Evolutionary conservation across 768 basidiomycete genomes (phyloP).

Genomic region (Mycena metata): DNA sequence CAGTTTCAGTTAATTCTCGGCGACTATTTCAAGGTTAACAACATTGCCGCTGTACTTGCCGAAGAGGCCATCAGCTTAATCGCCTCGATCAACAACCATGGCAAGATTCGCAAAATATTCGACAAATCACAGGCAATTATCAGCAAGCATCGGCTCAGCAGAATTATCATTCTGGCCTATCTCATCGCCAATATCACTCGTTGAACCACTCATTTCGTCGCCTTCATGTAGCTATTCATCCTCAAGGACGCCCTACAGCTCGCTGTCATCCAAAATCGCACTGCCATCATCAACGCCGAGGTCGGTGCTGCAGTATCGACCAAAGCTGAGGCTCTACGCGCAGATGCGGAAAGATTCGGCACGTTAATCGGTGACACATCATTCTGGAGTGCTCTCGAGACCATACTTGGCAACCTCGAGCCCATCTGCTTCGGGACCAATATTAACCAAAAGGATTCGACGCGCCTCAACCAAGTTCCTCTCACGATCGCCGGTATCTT

Average conservation of each 20-base stretch:
- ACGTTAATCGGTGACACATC: neutral
- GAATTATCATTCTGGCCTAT: constrained; percentile 21
- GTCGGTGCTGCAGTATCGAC: constrained; percentile 27
- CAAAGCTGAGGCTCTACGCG: neutral
- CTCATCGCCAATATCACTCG: constrained; percentile 36
- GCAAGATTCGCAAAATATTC: constrained; percentile 30
- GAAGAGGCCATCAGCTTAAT: constrained; percentile 28
- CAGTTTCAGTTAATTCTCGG: constrained; percentile 33
- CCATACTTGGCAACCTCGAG: constrained; percentile 26
- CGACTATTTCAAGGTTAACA: constrained; percentile 30
- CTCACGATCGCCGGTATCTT: constrained; percentile 47
- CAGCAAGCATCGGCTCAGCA: constrained; percentile 12
- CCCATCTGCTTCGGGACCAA: constrained; percentile 35
- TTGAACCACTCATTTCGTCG: constrained; percentile 35
- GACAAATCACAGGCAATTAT: neutral
- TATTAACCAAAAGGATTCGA: constrained; percentile 23
- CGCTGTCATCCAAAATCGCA: constrained; percentile 12
- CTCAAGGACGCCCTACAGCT: constrained; percentile 15
- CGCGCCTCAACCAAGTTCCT: constrained; percentile 45
- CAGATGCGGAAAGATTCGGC: neutral
- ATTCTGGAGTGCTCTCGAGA: constrained; percentile 25
- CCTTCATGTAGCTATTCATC: constrained; percentile 20
- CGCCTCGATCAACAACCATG: constrained; percentile 34
- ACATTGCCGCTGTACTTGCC: neutral
- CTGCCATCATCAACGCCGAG: constrained; percentile 27